Evolutionary conservation across 2,329 filamentous ascomycete genomes (phyloP), one percentile per base, ranked within the genome.

Genomic region (Dactylellina drechsleri): DNA sequence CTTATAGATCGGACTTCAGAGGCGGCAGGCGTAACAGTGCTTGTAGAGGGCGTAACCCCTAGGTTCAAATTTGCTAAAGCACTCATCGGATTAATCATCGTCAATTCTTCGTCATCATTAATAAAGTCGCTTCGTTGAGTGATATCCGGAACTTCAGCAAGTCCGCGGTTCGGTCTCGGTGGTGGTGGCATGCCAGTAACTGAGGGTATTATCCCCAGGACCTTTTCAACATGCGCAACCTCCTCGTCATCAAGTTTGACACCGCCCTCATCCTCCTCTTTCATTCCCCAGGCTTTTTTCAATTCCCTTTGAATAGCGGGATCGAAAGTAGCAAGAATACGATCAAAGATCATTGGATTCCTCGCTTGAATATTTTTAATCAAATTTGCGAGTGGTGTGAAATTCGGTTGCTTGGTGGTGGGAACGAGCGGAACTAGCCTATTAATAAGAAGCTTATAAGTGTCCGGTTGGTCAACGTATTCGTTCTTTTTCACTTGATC

Each of bases 221-320:
- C 79, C 40, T 80, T 77, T 26, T 78, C 78, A 16, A 80, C 79
- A 40, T 77, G 83, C 18, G 79, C 79, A 49, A 79, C 79, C 31
- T 78, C 78, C 52, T 79, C 79, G 61, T 79, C 79, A 45, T 76
- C 66, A 26, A 73, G 47, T 20, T 78, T 75, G 6, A 36, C 31
- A 4, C 52, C 47, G 26, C 78, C 77, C 40, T 79, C 79, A 26
- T 77, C 77, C 10, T 77, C 76, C 18, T 76, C 59, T 50, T 66
- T 78, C 58, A 78, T 74, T 18, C 78, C 78, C 78, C 78, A 79
- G n/a, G 77, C 77, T 64, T 72, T 79, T 31, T 77, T 78, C 18
- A 79, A 36, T 18, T 80, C 79, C 54, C 64, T 75, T 18, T 77
- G 66, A 7, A 77, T 79, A 16, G 71, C 59, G 0, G 76, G 71